Conservation (phyloP, 73 alveolate species). For the Stentor roeselii region DNA sequence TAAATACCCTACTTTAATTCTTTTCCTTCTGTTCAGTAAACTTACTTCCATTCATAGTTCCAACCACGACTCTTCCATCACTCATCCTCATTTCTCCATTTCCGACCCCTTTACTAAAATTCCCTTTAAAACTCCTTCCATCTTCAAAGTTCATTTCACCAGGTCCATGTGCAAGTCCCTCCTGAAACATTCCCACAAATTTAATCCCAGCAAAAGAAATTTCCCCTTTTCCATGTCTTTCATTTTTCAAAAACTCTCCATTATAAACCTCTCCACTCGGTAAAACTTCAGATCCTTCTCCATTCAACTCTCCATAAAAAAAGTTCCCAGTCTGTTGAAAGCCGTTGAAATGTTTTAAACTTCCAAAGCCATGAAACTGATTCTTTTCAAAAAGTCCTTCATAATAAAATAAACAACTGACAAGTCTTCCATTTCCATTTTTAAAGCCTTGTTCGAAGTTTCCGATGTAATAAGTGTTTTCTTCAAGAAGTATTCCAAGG, state of each 20-base stretch:
- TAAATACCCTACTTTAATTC: neutral
- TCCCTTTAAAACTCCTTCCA: neutral
- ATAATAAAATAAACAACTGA: neutral
- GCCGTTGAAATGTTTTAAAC: neutral
- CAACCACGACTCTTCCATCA: neutral
- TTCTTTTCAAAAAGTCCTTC: conserved; percentile 10
- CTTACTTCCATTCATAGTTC: neutral
- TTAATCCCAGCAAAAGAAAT: neutral
- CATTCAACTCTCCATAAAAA: neutral
- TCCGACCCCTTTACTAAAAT: neutral
- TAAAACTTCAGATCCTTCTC: neutral
- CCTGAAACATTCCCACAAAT: neutral
- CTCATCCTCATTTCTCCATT: neutral
- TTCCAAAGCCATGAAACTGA: neutral
- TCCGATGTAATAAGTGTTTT: neutral
- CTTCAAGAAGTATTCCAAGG: neutral
- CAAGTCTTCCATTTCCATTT: conserved; percentile 13
- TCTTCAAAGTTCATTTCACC: neutral
- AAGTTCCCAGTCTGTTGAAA: neutral
- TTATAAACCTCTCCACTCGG: neutral
- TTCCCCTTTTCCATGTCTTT: conserved; percentile 20
- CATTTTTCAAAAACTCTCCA: neutral
- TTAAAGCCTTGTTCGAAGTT: neutral
- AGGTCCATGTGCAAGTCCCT: neutral
- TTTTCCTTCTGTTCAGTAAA: neutral